Evolutionary conservation across 1,139 yeast species (phyloP).

Genomic region (Zygotorulaspora mrakii): DNA sequence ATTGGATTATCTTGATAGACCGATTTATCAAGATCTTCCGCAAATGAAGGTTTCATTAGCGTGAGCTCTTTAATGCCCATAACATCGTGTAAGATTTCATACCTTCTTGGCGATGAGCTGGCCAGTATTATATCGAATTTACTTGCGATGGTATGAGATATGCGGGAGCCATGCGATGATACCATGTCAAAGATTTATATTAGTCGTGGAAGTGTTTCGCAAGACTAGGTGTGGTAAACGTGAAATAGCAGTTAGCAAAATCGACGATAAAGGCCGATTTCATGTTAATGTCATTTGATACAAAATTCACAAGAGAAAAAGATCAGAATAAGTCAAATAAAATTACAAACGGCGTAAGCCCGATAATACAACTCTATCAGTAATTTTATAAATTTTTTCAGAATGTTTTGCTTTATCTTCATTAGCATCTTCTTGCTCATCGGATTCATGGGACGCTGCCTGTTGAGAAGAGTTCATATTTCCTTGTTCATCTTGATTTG

Average conservation of each 20-base stretch:
- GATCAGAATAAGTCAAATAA: conserved; percentile 12
- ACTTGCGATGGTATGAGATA: conserved; percentile 36
- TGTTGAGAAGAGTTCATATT: neutral
- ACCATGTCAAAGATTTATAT: no score
- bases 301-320: no score
- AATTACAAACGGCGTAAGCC: conserved; percentile 35
- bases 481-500: neutral
- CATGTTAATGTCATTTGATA: no score
- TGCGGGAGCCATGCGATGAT: neutral
- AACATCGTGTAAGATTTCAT: conserved; percentile 56
- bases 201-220: no score
- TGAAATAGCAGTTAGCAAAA: no score
- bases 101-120: conserved; percentile 78
- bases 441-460: neutral
- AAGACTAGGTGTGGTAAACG: neutral
- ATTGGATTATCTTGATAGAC: conserved; percentile 33
- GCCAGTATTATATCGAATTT: conserved; percentile 55
- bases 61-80: conserved; percentile 58
- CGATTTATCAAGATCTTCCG: conserved; percentile 65
- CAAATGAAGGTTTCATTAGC: conserved; percentile 45
- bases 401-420: conserved; percentile 16
- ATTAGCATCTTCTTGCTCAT: conserved; percentile 3
- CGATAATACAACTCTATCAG: conserved; percentile 35
- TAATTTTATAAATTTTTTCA: conserved; percentile 34
- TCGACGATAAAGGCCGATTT: neutral